A percentile compares a stretch with the other conserved stretches of the same genome.
Evolutionary conservation across 169 alveolate species (phyloP).

Genomic region (Pseudocohnilembus persalinus): DNA sequence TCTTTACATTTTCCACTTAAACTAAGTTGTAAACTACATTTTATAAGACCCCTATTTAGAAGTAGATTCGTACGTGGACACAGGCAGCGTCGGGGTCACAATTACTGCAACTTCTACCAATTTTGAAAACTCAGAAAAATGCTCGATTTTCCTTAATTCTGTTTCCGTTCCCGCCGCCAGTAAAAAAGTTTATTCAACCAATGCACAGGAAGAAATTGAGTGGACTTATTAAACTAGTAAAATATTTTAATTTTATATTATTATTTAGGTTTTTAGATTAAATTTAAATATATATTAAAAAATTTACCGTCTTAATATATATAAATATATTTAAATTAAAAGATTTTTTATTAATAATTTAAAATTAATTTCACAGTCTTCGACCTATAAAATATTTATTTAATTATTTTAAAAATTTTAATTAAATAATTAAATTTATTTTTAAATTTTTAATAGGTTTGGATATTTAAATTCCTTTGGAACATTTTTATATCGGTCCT

Average conservation of each 20-base stretch:
- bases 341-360: too few relatives aligned
- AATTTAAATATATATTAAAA: too few relatives aligned
- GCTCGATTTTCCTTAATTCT: not conserved
- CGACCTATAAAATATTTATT: too few relatives aligned
- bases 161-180: not conserved
- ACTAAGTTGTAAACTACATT: not conserved
- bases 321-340: too few relatives aligned
- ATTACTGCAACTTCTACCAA: not conserved
- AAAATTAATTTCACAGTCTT: too few relatives aligned
- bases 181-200: not conserved
- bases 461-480: not conserved
- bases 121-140: not conserved
- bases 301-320: too few relatives aligned
- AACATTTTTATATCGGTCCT: not conserved
- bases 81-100: not conserved
- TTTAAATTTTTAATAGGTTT: too few relatives aligned
- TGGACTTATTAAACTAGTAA: not conserved
- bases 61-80: not conserved
- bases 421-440: too few relatives aligned
- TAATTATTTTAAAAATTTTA: too few relatives aligned
- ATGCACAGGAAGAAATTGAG: not conserved
- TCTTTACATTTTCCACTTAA: not conserved
- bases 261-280: too few relatives aligned
- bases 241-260: too few relatives aligned
- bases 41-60: not conserved